These are phyloP conservation scores for Pestalotiopsis sp. DNA, from an alignment of 2,329 filamentous ascomycete genomes.

Conservation along the genomic window DNA sequence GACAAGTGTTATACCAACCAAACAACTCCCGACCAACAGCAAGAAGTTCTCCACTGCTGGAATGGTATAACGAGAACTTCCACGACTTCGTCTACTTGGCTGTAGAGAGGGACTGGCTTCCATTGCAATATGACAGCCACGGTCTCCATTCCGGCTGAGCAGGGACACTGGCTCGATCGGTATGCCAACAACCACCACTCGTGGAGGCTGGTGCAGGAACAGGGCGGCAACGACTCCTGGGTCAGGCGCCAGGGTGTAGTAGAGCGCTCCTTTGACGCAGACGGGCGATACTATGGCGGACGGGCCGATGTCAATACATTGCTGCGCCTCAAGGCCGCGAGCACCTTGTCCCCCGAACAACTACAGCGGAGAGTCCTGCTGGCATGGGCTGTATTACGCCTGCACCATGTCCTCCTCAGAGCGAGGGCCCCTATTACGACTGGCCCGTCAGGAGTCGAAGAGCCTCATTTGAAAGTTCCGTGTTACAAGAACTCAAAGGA, in stretches of 20 bases:
- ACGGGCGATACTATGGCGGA: slow-evolving; percentile 25
- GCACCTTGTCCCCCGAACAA: slow-evolving; percentile 15
- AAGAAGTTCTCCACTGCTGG: no score
- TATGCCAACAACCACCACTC: not conserved
- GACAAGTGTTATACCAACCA: not conserved
- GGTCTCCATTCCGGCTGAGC: not conserved
- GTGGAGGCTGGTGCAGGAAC: not conserved
- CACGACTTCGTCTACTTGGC: not conserved
- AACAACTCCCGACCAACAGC: no score
- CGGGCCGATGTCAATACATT: slow-evolving; percentile 24
- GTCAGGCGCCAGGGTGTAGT: slow-evolving; percentile 14
- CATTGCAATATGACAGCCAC: not conserved
- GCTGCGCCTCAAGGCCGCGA: slow-evolving; percentile 18
- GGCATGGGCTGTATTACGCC: slow-evolving; percentile 23
- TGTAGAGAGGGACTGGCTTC: not conserved
- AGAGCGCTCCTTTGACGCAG: slow-evolving; percentile 26
- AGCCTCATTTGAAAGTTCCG: not conserved
- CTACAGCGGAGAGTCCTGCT: slow-evolving; percentile 22
- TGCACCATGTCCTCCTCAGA: slow-evolving; percentile 21
- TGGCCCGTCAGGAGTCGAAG: slow-evolving; percentile 1
- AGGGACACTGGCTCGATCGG: slow-evolving; percentile 1
- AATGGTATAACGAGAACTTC: no score
- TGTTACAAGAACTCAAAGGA: slow-evolving; percentile 7
- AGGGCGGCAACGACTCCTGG: not conserved
- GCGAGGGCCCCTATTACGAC: slow-evolving; percentile 2